Conservation (phyloP, 768 basidiomycete genomes). For the Suillus placidus region DNA sequence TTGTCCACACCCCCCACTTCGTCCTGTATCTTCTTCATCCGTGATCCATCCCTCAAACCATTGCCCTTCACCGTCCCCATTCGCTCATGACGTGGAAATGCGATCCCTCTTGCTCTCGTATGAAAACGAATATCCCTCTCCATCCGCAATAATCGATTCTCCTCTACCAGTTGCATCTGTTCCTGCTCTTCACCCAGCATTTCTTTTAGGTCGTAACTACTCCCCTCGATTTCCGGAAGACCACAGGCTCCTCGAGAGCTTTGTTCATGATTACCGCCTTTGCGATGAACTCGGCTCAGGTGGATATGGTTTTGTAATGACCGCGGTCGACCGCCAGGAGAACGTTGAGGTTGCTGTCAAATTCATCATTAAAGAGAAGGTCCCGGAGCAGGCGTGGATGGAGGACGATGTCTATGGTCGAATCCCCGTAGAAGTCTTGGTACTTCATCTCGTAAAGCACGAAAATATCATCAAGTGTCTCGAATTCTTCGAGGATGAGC, state of each 20-base stretch:
- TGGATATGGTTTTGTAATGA: slow-evolving; percentile 95
- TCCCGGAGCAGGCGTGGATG: slow-evolving; percentile 55
- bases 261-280: slow-evolving; percentile 61
- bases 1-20: neutral
- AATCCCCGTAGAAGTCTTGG: slow-evolving; percentile 80
- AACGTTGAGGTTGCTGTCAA: slow-evolving; percentile 87
- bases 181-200: slow-evolving; percentile 6
- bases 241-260: slow-evolving; percentile 62
- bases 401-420: slow-evolving; percentile 60
- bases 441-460: slow-evolving; percentile 75
- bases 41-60: neutral
- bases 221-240: slow-evolving; percentile 60
- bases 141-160: slow-evolving; percentile 10
- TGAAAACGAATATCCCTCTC: slow-evolving; percentile 9
- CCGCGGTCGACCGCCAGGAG: slow-evolving; percentile 63
- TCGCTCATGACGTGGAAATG: slow-evolving; percentile 2
- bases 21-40: neutral
- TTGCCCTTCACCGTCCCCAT: neutral
- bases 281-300: slow-evolving; percentile 85
- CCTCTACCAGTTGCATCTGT: slow-evolving; percentile 6
- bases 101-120: slow-evolving; percentile 29
- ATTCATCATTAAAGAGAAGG: slow-evolving; percentile 83
- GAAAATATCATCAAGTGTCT: slow-evolving; percentile 82
- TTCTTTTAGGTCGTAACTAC: slow-evolving; percentile 30
- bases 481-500: slow-evolving; percentile 80